Conservation (phyloP, 2,329 filamentous ascomycete species). For the Pseudopyricularia javanii region DNA sequence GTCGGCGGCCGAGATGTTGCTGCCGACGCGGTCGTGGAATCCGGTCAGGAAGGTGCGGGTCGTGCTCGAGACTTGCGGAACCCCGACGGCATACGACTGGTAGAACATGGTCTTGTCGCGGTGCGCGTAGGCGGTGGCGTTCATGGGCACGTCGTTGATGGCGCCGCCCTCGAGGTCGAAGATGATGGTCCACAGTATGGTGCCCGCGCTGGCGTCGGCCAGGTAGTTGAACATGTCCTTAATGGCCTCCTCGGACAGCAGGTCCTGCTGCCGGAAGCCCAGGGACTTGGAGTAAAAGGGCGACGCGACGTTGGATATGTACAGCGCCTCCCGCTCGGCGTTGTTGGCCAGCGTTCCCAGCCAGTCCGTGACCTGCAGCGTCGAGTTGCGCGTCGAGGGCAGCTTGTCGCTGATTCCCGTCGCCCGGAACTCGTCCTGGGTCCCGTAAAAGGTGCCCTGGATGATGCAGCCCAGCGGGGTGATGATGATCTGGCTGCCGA, state of each 20-base stretch:
- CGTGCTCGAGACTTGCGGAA: slow-evolving; percentile 28
- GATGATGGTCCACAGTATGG: slow-evolving; percentile 46
- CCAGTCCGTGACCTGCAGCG: slow-evolving; percentile 48
- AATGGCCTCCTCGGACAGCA: slow-evolving; percentile 31
- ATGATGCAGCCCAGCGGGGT: slow-evolving; percentile 41
- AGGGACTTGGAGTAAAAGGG: slow-evolving; percentile 47
- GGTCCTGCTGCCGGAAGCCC: slow-evolving; percentile 34
- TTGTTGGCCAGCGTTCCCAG: slow-evolving; percentile 42
- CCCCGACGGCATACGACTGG: slow-evolving; percentile 45
- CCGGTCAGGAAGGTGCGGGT: slow-evolving; percentile 38
- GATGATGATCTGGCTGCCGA: slow-evolving; percentile 43
- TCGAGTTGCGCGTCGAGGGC: slow-evolving; percentile 24
- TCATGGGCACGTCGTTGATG: slow-evolving; percentile 37
- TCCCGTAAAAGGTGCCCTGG: slow-evolving; percentile 50
- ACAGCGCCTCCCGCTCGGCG: slow-evolving; percentile 34
- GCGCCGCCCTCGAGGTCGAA: slow-evolving; percentile 52
- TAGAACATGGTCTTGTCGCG: slow-evolving; percentile 53
- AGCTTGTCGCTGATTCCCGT: slow-evolving; percentile 35
- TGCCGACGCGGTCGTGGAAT: slow-evolving; percentile 30
- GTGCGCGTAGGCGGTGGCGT: slow-evolving; percentile 50
- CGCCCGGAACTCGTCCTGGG: slow-evolving; percentile 38
- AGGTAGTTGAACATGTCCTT: slow-evolving; percentile 41
- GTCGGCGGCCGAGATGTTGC: slow-evolving; percentile 16
- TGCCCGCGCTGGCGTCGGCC: slow-evolving; percentile 33
- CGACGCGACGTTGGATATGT: slow-evolving; percentile 30